Evolutionary conservation across 129 eudicot species (phyloP).

Genomic region (Kitagawia praeruptora): DNA sequence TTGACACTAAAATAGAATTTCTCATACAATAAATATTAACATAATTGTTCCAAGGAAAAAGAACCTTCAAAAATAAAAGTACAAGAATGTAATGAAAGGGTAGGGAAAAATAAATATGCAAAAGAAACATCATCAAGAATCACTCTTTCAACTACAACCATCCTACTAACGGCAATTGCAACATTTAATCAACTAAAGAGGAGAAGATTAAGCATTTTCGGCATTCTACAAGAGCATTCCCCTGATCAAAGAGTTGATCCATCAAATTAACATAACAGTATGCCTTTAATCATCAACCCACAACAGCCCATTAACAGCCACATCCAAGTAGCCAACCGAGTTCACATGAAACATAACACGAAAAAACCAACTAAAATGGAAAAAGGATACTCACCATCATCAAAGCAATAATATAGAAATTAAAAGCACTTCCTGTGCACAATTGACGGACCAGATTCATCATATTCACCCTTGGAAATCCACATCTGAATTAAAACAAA

Average conservation of each 20-base stretch:
- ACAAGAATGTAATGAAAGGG: neutral
- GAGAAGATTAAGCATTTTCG: neutral
- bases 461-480: constrained; percentile 47
- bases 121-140: constrained; percentile 3
- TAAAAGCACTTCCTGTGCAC: constrained; percentile 48
- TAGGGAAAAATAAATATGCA: neutral
- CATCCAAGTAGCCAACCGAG: neutral
- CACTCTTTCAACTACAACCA: neutral
- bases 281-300: neutral
- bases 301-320: neutral
- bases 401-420: neutral
- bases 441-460: constrained; percentile 44
- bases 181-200: neutral
- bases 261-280: neutral
- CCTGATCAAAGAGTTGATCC: neutral
- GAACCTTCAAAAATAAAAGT: neutral
- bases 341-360: constrained; percentile 6
- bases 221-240: neutral
- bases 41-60: constrained; percentile 4
- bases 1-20: neutral
- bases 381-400: constrained; percentile 5
- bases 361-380: constrained; percentile 4
- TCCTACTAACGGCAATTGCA: neutral
- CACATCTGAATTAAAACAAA: constrained; percentile 24
- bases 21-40: constrained; percentile 5